Conservation (phyloP, 805 yeast genomes). For the Yarrowia osloensis region DNA sequence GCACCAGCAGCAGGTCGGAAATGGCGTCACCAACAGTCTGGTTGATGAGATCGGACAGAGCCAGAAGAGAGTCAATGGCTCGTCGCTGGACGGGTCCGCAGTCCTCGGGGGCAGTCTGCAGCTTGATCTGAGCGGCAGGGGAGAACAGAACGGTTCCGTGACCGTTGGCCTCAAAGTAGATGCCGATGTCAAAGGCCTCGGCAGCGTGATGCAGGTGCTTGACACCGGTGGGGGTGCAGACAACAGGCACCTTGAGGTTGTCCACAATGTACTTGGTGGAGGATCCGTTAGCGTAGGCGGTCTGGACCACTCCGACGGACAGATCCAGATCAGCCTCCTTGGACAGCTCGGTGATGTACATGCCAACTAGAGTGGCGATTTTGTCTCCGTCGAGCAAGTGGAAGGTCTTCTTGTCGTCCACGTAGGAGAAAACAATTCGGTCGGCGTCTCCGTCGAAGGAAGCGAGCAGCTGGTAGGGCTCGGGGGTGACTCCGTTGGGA, state of each 20-base stretch:
- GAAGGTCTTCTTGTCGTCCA: conserved; percentile 42
- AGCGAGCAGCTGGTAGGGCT: conserved; percentile 58
- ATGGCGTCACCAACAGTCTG: conserved; percentile 99
- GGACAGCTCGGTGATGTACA: conserved; percentile 55
- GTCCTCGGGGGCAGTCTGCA: conserved; percentile 45
- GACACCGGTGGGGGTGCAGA: conserved; percentile 93
- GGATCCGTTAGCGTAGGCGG: conserved; percentile 96
- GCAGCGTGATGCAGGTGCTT: conserved; percentile 95
- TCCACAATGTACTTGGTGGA: conserved; percentile 72
- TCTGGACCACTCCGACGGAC: conserved; percentile 83
- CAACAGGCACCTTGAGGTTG: conserved; percentile 69
- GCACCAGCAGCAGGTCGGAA: conserved; percentile 81
- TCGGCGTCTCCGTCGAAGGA: conserved; percentile 98
- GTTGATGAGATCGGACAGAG: conserved; percentile 74
- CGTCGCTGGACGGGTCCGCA: conserved; percentile 49
- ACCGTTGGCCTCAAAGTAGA: conserved; percentile 98
- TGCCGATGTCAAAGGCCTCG: conserved; percentile 79
- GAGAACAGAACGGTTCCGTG: conserved; percentile 94
- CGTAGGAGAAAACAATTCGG: conserved; percentile 73
- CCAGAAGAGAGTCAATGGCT: conserved; percentile 57
- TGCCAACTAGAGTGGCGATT: conserved; percentile 81
- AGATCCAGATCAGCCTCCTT: conserved; percentile 48
- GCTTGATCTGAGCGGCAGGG: conserved; percentile 48
- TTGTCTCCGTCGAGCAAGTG: conserved; percentile 83
- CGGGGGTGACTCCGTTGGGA: conserved; percentile 61